These are phyloP conservation scores for Mycosphaerelloides madeirae DNA, from an alignment of 2,329 filamentous ascomycete genomes.

Conservation along the genomic window DNA sequence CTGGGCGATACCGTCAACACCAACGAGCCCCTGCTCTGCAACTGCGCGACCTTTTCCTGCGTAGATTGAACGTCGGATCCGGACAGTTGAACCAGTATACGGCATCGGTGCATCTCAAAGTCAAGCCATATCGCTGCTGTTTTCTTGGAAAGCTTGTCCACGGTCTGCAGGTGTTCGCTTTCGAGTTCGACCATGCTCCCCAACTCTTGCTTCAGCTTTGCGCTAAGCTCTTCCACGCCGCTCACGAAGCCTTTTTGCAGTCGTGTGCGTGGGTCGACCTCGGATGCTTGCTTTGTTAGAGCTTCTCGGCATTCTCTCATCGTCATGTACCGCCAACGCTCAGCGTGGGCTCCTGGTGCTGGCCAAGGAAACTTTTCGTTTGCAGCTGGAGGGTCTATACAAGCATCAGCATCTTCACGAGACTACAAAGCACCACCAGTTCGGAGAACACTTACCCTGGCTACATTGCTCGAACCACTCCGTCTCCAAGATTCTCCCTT, in stretches of 20 bases:
- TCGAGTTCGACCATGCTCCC: background rate
- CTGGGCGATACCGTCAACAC: conserved; percentile 1
- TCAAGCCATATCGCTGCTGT: conserved; percentile 4
- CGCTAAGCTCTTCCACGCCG: background rate
- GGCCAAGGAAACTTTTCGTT: background rate
- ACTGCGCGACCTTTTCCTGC: background rate
- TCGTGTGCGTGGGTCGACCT: conserved; percentile 2
- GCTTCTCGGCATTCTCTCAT: conserved; percentile 1
- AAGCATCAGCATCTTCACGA: background rate
- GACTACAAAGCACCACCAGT: background rate
- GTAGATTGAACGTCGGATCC: background rate
- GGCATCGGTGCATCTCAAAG: conserved; percentile 3
- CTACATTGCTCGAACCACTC: conserved; percentile 2
- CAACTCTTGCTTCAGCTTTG: background rate
- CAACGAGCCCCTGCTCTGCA: background rate
- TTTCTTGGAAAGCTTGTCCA: background rate
- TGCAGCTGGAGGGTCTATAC: background rate
- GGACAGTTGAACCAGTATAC: background rate
- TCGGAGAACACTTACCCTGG: background rate
- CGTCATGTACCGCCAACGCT: conserved; percentile 6
- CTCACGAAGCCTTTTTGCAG: background rate
- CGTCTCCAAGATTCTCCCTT: background rate
- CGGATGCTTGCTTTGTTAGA: background rate
- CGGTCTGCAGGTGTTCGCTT: background rate
- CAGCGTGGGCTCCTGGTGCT: background rate